A percentile compares a stretch with the other conserved stretches of the same genome.
phyloP scores from a whole-genome alignment of 2,329 filamentous ascomycete genomes.

The Hymenoscyphus fraxineus region DNA sequence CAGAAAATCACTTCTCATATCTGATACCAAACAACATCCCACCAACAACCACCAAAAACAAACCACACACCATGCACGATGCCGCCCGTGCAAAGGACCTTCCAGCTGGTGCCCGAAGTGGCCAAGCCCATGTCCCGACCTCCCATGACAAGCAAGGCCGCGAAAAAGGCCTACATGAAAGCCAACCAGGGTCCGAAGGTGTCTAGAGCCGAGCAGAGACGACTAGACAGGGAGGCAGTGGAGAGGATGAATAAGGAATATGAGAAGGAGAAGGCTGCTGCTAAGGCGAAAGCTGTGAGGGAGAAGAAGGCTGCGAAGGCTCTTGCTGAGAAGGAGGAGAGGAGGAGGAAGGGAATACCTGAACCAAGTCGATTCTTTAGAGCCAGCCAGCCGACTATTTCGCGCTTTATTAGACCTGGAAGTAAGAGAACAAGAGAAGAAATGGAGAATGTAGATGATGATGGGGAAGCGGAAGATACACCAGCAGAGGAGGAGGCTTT shows the following conservation, averaged over 20 bases:
- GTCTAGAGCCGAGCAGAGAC: constrained; percentile 37
- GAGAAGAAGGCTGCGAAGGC: constrained; percentile 57
- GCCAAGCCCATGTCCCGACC: constrained; percentile 29
- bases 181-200: constrained; percentile 41
- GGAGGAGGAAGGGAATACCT: constrained; percentile 50
- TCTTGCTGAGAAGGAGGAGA: constrained; percentile 45
- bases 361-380: constrained; percentile 45
- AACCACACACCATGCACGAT: constrained; percentile 16
- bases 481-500: not conserved
- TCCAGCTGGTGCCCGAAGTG: constrained; percentile 41
- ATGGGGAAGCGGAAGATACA: constrained; percentile 21
- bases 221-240: constrained; percentile 40
- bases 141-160: constrained; percentile 49
- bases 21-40: not conserved
- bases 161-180: constrained; percentile 44
- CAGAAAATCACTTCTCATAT: not conserved
- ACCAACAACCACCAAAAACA: not conserved
- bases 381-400: constrained; percentile 56
- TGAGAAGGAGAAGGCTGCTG: constrained; percentile 50
- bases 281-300: constrained; percentile 46
- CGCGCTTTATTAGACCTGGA: constrained; percentile 44
- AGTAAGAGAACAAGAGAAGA: constrained; percentile 25
- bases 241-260: constrained; percentile 46
- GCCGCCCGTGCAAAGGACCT: constrained; percentile 40
- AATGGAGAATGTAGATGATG: constrained; percentile 14